Percentiles rank a stretch among this genome's conserved stretches.
These are phyloP conservation scores for Aspergillus cristatus DNA, from an alignment of 495 filamentous ascomycete species.

Conservation along the genomic window DNA sequence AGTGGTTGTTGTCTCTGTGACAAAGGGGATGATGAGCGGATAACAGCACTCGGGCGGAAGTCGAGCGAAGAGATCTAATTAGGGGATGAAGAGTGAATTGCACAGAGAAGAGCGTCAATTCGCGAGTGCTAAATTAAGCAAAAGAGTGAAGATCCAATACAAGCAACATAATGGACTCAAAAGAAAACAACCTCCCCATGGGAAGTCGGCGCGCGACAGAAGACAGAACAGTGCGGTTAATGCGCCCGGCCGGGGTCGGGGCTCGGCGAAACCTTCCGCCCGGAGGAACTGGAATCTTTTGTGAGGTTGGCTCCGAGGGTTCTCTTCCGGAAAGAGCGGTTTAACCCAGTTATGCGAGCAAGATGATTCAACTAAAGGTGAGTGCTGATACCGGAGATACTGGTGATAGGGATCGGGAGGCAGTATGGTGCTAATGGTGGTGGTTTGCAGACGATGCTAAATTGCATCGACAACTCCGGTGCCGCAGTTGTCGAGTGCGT, in stretches of 20 bases:
- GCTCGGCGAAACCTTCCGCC: slow-evolving; percentile 18
- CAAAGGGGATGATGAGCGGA: too few relatives aligned
- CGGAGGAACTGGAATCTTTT: slow-evolving; percentile 16
- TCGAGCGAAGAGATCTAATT: not conserved
- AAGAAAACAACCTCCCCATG: slow-evolving; percentile 2
- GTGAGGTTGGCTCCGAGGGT: not conserved
- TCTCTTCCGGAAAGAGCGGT: too few relatives aligned
- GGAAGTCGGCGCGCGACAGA: slow-evolving; percentile 9
- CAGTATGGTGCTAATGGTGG: slow-evolving; percentile 8
- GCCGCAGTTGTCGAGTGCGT: slow-evolving; percentile 96
- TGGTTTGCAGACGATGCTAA: slow-evolving; percentile 76
- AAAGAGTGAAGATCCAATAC: not conserved
- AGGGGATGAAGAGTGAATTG: not conserved
- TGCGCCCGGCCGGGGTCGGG: slow-evolving; percentile 20
- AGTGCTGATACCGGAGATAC: too few relatives aligned
- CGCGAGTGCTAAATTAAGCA: not conserved
- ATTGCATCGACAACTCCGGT: slow-evolving; percentile 99
- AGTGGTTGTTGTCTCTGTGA: not conserved
- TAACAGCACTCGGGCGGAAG: too few relatives aligned
- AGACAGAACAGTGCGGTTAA: too few relatives aligned
- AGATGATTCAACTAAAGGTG: slow-evolving; percentile 99
- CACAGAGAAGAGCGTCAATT: not conserved
- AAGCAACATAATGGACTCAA: slow-evolving; percentile 6
- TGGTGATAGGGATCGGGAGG: too few relatives aligned
- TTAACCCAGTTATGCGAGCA: slow-evolving; percentile 30